These are phyloP conservation scores for Podila horticola DNA, from an alignment of 192 early-diverging fungal genomes.

Conservation along the genomic window DNA sequence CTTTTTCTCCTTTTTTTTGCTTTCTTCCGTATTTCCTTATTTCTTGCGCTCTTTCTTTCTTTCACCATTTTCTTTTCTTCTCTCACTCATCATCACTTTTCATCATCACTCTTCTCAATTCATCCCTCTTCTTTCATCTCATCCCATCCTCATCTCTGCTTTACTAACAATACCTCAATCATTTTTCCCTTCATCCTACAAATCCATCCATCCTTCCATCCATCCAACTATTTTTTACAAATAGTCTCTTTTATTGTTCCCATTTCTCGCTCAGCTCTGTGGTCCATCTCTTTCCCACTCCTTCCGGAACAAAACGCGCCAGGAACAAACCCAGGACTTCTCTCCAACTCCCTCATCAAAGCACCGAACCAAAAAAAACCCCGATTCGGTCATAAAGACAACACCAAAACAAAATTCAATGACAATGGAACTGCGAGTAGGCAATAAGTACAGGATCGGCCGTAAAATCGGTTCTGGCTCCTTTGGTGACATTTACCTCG, in stretches of 20 bases:
- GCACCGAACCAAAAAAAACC: background rate
- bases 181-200: background rate
- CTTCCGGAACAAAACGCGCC: too few relatives aligned
- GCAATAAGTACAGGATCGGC: conserved; percentile 94
- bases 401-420: conserved; percentile 19
- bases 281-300: too few relatives aligned
- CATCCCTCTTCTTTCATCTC: too few relatives aligned
- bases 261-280: background rate
- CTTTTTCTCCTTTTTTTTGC: background rate
- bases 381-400: background rate
- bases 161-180: background rate
- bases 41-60: background rate
- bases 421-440: conserved; percentile 85
- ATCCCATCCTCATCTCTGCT: background rate
- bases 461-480: conserved; percentile 97
- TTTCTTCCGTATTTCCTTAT: background rate
- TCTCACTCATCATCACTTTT: background rate
- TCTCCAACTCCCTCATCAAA: background rate
- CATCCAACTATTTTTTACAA: too few relatives aligned
- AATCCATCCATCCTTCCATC: background rate
- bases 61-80: background rate
- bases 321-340: too few relatives aligned
- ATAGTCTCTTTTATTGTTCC: background rate
- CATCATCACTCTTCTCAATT: background rate
- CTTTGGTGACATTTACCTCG: conserved; percentile 98